Percentiles rank a stretch among this genome's conserved stretches.
Conservation (phyloP, 2,329 filamentous ascomycete genomes). For the Pseudogymnoascus sp. region DNA sequence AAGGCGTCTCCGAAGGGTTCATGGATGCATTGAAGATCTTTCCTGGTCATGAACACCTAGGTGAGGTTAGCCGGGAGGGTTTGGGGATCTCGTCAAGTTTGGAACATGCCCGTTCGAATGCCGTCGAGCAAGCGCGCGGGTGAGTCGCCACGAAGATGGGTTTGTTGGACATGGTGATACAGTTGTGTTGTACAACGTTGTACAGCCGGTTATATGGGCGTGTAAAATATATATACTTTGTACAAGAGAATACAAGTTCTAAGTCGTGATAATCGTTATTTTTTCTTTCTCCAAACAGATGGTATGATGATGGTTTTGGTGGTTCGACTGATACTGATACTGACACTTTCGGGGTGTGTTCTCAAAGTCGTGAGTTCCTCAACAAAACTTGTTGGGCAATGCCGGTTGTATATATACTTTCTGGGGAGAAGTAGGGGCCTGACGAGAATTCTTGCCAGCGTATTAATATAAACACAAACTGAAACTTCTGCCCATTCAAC, state of each 20-base stretch:
- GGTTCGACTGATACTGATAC: slow-evolving; percentile 2
- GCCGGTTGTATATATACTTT: slow-evolving; percentile 1
- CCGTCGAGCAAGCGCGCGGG: slow-evolving; percentile 89
- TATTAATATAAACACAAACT: slow-evolving; percentile 8
- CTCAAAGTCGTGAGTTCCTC: background rate
- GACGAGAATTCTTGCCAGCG: background rate
- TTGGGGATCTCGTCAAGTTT: background rate
- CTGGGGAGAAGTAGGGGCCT: background rate
- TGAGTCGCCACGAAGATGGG: slow-evolving; percentile 92
- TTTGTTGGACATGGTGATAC: slow-evolving; percentile 58
- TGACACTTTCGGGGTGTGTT: background rate
- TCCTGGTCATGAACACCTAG: slow-evolving; percentile 93
- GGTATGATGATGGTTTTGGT: background rate
- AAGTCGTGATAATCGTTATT: slow-evolving; percentile 2
- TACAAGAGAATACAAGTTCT: slow-evolving; percentile 4
- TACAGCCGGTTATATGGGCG: background rate
- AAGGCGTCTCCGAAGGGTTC: slow-evolving; percentile 97
- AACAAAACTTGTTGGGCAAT: background rate
- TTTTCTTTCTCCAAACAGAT: background rate
- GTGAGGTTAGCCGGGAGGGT: slow-evolving; percentile 5
- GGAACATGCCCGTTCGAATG: slow-evolving; percentile 76
- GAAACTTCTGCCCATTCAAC: background rate
- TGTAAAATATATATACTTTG: background rate
- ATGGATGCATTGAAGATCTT: slow-evolving; percentile 77
- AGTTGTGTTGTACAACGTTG: background rate